Base-by-base conservation (phyloP, 2,329 filamentous ascomycete genomes). In the Colletotrichum theobromicola region DNA sequence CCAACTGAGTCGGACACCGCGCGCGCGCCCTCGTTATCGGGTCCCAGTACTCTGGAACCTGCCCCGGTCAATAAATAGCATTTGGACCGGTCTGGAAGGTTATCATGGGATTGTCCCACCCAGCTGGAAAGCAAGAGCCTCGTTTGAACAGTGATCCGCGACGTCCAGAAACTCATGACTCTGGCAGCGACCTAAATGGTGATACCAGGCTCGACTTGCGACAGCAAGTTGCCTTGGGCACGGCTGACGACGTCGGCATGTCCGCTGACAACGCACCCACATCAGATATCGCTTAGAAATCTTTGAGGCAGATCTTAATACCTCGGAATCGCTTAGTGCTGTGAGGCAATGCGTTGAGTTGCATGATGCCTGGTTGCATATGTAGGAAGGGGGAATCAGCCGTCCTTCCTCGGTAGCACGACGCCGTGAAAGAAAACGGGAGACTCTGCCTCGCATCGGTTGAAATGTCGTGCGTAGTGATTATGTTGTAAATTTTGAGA, bases 31-130 rank as follows among this genome's bases (percentile, higher is more conserved):
- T 24, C 18, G 57, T 30, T 32, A 30, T 61, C 57, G 30, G 26
- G 32, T 34, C 57, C 57, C 30, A 34, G n/a, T 24, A 34, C 18
- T 26, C 57, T 32, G 28, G 30, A 34, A 34, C 30, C 57, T 61
- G 18, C 57, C 28, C 30, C 18, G n/a, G 10, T 61, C 30, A n/a
- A 21, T 61, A 57, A n/a, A 21, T 61, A 57, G 18, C 32, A 21
- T 34, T 61, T 61, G 12, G 57, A 61, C 57, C 57, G 57, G 57
- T 61, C 57, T 60, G 42, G 42, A 50, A 50, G 42, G 42, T 50
- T 13, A 50, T 50, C 42, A 24, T 50, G 42, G 42, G 42, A 50
- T 50, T 18, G 42, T 50, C 42, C 42, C 42, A 50, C 42, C 13
- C 42, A 21, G 42, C 42, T 50, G 10, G 9, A 50, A 21, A 50